Conservation (phyloP, 2,329 filamentous ascomycete genomes). For the Chrysoporthe puriensis region DNA sequence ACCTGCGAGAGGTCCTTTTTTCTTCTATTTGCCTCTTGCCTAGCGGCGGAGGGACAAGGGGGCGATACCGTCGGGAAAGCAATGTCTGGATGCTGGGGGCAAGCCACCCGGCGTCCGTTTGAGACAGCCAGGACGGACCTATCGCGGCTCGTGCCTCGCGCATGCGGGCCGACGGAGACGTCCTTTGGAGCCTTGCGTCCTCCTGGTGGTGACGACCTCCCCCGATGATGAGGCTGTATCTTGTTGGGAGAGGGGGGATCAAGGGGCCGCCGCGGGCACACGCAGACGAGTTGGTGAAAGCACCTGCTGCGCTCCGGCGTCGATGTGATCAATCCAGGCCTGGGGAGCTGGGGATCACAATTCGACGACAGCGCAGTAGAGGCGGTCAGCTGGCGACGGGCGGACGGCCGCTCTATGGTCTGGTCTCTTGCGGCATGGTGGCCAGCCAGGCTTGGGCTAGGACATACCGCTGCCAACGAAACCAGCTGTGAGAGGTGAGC, state of each 20-base stretch:
- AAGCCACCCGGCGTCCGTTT: not conserved
- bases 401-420: slow-evolving; percentile 10
- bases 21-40: not conserved
- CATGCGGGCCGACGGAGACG: not conserved
- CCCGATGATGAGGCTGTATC: too few relatives aligned
- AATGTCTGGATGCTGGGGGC: not conserved
- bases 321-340: too few relatives aligned
- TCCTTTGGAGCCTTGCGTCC: too few relatives aligned
- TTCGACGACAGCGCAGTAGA: not conserved
- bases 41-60: not conserved
- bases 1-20: not conserved
- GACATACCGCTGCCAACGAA: not conserved
- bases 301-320: not conserved
- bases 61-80: too few relatives aligned
- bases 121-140: not conserved
- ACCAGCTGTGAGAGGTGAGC: not conserved
- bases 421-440: not conserved
- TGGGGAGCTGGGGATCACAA: too few relatives aligned
- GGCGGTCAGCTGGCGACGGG: slow-evolving; percentile 7
- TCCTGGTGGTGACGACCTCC: too few relatives aligned
- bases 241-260: too few relatives aligned
- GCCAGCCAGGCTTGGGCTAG: not conserved
- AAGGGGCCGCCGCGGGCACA: too few relatives aligned
- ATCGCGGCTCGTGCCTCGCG: not conserved
- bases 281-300: too few relatives aligned